phyloP scores from a whole-genome alignment of 176 grass and related monocot genomes.

The Themeda triandra region DNA sequence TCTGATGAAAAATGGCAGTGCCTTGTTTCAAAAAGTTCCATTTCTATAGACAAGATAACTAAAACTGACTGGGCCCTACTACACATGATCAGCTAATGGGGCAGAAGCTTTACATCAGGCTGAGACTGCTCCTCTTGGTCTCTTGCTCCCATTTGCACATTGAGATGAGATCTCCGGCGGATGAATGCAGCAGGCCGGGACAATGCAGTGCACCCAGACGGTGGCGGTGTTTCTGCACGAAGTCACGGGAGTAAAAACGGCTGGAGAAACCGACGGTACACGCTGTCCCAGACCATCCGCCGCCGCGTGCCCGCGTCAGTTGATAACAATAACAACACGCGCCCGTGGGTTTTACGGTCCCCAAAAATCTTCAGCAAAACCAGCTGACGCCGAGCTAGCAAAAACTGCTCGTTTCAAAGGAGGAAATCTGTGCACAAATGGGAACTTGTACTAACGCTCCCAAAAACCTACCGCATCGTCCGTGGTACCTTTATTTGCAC shows the following conservation, averaged over 20 bases:
- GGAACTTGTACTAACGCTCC: too few species aligned
- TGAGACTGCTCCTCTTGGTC: not conserved
- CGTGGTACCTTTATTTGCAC: not conserved
- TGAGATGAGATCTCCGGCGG: not conserved
- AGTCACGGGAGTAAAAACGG: not conserved
- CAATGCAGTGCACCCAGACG: not conserved
- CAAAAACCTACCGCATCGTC: too few species aligned
- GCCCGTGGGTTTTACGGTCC: too few species aligned
- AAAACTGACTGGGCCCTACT: not conserved
- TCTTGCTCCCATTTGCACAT: not conserved
- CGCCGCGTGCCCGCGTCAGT: not conserved
- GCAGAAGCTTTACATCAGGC: not conserved
- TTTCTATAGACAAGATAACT: not conserved
- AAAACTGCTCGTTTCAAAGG: not conserved
- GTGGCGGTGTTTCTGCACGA: not conserved
- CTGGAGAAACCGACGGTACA: conserved; percentile 14
- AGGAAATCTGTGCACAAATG: too few species aligned
- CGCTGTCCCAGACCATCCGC: not conserved
- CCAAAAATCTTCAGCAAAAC: too few species aligned
- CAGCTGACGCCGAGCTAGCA: too few species aligned
- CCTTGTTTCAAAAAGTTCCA: too few species aligned
- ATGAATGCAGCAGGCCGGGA: not conserved
- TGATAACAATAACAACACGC: too few species aligned
- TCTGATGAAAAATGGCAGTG: not conserved
- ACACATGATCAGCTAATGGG: not conserved